These are phyloP conservation scores for Pseudogymnoascus sp. DNA, from an alignment of 2,329 filamentous ascomycete genomes.

Conservation along the genomic window DNA sequence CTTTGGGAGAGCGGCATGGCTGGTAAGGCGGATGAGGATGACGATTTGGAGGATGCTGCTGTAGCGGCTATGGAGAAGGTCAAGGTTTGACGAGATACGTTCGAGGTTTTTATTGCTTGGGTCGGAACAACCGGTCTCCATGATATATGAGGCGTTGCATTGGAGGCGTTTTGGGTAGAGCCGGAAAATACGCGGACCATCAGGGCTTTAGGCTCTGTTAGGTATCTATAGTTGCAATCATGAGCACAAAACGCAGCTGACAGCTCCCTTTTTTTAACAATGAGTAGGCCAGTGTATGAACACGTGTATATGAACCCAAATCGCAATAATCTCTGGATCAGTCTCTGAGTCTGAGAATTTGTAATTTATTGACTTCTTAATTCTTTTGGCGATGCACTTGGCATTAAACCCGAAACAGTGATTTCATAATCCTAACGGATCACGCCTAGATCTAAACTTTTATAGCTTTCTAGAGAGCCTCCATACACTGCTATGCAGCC, in stretches of 20 bases:
- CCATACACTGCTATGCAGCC: background rate
- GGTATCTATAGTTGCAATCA: conserved; percentile 8
- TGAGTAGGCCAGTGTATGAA: background rate
- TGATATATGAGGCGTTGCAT: conserved; percentile 24
- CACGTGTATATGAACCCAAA: background rate
- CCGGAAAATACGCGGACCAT: background rate
- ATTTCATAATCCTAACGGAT: background rate
- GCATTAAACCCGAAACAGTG: background rate
- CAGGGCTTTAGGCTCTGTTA: background rate
- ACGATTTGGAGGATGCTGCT: conserved; percentile 54
- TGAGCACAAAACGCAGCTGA: conserved; percentile 4
- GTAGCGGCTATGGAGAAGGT: conserved; percentile 62
- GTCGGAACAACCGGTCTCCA: conserved; percentile 4
- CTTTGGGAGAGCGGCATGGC: conserved; percentile 72
- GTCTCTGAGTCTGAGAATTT: background rate
- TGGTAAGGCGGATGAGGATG: conserved; percentile 59
- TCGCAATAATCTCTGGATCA: background rate
- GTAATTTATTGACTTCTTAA: background rate
- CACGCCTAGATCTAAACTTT: conserved; percentile 7
- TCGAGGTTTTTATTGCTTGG: conserved; percentile 17
- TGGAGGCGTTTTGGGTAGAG: conserved; percentile 23
- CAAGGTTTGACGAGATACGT: conserved; percentile 51
- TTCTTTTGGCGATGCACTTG: background rate
- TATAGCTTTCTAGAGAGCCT: background rate
- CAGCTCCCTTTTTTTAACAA: background rate